Conservation (phyloP, 2,329 filamentous ascomycete genomes). For the Ophiocordyceps camponoti-rufipedis region DNA sequence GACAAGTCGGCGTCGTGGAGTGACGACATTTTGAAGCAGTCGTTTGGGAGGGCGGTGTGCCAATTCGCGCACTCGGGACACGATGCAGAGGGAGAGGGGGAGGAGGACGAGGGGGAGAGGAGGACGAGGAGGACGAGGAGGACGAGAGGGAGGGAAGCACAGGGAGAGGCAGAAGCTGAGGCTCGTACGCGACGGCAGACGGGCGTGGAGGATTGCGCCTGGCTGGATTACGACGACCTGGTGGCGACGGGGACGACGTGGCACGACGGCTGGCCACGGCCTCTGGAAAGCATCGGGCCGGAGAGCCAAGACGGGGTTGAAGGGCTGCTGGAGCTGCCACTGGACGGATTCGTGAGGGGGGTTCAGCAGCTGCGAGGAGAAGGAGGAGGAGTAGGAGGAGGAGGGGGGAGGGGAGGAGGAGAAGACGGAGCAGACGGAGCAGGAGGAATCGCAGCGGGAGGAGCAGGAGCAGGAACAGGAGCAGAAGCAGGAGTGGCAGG, state of each 20-base stretch:
- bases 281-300: background rate
- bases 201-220: slow-evolving; percentile 5
- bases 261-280: background rate
- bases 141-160: background rate
- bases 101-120: too few relatives aligned
- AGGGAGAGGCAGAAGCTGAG: too few relatives aligned
- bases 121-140: too few relatives aligned
- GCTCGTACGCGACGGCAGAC: background rate
- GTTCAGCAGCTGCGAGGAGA: background rate
- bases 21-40: background rate
- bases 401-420: background rate
- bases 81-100: background rate
- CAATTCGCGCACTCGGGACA: slow-evolving; percentile 1
- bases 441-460: background rate
- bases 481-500: background rate
- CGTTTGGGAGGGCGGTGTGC: slow-evolving; percentile 3
- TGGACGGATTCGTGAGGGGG: slow-evolving; percentile 1
- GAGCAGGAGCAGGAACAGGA: background rate
- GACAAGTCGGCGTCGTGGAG: background rate
- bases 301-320: background rate
- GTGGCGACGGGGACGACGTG: background rate
- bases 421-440: background rate
- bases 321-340: slow-evolving; percentile 1
- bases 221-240: slow-evolving; percentile 6
- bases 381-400: too few relatives aligned